These are phyloP conservation scores for Phytophthora ramorum DNA, from an alignment of 352 stramenopile genomes.

Conservation along the genomic window DNA sequence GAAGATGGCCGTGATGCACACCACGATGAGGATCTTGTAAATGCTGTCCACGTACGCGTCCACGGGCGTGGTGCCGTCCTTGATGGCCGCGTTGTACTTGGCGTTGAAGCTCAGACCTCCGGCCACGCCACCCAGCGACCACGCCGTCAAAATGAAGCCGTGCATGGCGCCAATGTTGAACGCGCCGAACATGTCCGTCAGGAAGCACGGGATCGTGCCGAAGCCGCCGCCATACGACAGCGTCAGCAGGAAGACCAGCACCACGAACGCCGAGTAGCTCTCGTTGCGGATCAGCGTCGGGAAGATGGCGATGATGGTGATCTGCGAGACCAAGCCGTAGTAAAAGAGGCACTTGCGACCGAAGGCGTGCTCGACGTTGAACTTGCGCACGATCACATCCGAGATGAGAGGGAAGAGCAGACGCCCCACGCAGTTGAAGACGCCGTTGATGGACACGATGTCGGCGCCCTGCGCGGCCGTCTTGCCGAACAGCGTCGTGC, in stretches of 20 bases:
- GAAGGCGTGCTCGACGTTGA: constrained; percentile 58
- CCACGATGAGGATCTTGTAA: constrained; percentile 75
- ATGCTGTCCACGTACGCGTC: constrained; percentile 79
- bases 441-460: constrained; percentile 70
- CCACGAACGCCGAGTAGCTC: constrained; percentile 61
- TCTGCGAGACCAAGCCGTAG: constrained; percentile 67
- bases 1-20: constrained; percentile 65
- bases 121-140: constrained; percentile 74
- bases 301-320: constrained; percentile 69
- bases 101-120: constrained; percentile 78
- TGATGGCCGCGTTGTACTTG: constrained; percentile 51
- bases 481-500: constrained; percentile 55
- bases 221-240: constrained; percentile 77
- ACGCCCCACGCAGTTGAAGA: constrained; percentile 65
- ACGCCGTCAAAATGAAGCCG: constrained; percentile 78
- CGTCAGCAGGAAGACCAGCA: constrained; percentile 73
- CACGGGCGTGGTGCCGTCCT: constrained; percentile 36
- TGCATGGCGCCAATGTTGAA: constrained; percentile 88
- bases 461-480: constrained; percentile 42
- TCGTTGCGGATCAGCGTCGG: constrained; percentile 65
- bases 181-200: constrained; percentile 87
- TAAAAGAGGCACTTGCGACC: constrained; percentile 68
- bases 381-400: constrained; percentile 47
- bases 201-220: constrained; percentile 75
- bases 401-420: constrained; percentile 58